Evolutionary conservation across 352 stramenopile genomes (phyloP).

Genomic region (Globisporangium paroecandrum): DNA sequence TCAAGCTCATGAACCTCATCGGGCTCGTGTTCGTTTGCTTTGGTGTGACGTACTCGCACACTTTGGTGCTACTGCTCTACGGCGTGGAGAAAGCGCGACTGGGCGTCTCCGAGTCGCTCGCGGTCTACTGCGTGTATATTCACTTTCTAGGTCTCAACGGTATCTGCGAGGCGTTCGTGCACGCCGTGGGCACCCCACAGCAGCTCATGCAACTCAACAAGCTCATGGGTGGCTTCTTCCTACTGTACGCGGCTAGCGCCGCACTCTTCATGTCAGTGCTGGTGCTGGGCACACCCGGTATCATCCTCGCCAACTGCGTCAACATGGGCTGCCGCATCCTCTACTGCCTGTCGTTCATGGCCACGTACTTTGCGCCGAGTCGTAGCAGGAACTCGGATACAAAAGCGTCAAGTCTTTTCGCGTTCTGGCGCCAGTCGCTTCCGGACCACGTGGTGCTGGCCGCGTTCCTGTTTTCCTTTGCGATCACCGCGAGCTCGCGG

Average conservation of each 20-base stretch:
- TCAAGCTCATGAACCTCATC: constrained; percentile 84
- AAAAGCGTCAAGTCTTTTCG: constrained; percentile 12
- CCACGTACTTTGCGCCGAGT: constrained; percentile 40
- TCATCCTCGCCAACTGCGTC: constrained; percentile 85
- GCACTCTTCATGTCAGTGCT: constrained; percentile 65
- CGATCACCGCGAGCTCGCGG: constrained; percentile 36
- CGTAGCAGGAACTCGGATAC: not conserved
- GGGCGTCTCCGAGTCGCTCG: constrained; percentile 52
- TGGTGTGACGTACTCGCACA: constrained; percentile 76
- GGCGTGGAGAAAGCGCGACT: constrained; percentile 61
- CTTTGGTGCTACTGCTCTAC: constrained; percentile 77
- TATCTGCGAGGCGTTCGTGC: constrained; percentile 95
- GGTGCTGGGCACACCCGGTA: constrained; percentile 54
- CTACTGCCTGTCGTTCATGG: constrained; percentile 77
- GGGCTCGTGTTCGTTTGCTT: constrained; percentile 86
- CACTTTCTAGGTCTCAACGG: constrained; percentile 94
- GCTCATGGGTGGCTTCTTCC: constrained; percentile 77
- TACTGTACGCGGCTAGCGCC: constrained; percentile 58
- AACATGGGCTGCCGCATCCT: constrained; percentile 85
- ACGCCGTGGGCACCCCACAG: constrained; percentile 71
- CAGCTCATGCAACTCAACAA: constrained; percentile 82
- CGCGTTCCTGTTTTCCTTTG: constrained; percentile 41
- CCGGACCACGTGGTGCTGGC: constrained; percentile 45
- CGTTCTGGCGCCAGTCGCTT: constrained; percentile 52
- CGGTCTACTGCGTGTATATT: constrained; percentile 93